phyloP scores from a whole-genome alignment of 1,284 basidiomycete genomes.

The Cutaneotrichosporon sp. region DNA sequence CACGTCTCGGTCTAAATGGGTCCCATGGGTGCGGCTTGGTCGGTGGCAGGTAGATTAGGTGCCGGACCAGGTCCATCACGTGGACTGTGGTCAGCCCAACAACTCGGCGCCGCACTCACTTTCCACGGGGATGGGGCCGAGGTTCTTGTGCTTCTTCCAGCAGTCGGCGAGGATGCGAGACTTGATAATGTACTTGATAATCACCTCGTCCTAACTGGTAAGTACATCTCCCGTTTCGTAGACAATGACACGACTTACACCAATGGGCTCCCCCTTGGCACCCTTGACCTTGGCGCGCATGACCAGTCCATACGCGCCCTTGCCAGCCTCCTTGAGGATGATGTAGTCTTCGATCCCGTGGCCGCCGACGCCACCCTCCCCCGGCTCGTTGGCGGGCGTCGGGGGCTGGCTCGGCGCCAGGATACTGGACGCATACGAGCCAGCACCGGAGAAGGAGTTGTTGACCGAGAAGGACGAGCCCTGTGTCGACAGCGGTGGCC shows the following conservation, averaged over 20 bases:
- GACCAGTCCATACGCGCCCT: slow-evolving; percentile 96
- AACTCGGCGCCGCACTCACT: slow-evolving; percentile 53
- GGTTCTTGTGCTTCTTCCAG: slow-evolving; percentile 94
- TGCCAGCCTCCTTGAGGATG: slow-evolving; percentile 82
- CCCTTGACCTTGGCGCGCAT: slow-evolving; percentile 82
- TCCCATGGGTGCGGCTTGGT: slow-evolving; percentile 73
- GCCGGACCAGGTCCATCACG: slow-evolving; percentile 80
- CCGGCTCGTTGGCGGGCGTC: slow-evolving; percentile 43
- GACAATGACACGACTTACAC: slow-evolving; percentile 62
- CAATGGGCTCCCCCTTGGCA: slow-evolving; percentile 67
- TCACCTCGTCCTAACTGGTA: slow-evolving; percentile 60
- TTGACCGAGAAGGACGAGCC: not conserved
- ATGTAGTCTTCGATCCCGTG: slow-evolving; percentile 57
- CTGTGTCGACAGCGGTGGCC: not conserved
- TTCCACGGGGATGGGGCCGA: slow-evolving; percentile 97
- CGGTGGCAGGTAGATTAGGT: slow-evolving; percentile 73
- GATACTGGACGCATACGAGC: slow-evolving; percentile 43
- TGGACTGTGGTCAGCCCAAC: slow-evolving; percentile 68
- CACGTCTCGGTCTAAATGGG: slow-evolving; percentile 53
- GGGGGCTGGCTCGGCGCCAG: slow-evolving; percentile 45
- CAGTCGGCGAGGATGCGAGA: slow-evolving; percentile 97
- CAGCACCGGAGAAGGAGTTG: not conserved
- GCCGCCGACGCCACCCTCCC: slow-evolving; percentile 46
- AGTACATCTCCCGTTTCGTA: not conserved
- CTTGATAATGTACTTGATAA: slow-evolving; percentile 99